A percentile compares a stretch with the other conserved stretches of the same genome.
phyloP scores from a whole-genome alignment of 352 stramenopile genomes.

The Globisporangium splendens region DNA sequence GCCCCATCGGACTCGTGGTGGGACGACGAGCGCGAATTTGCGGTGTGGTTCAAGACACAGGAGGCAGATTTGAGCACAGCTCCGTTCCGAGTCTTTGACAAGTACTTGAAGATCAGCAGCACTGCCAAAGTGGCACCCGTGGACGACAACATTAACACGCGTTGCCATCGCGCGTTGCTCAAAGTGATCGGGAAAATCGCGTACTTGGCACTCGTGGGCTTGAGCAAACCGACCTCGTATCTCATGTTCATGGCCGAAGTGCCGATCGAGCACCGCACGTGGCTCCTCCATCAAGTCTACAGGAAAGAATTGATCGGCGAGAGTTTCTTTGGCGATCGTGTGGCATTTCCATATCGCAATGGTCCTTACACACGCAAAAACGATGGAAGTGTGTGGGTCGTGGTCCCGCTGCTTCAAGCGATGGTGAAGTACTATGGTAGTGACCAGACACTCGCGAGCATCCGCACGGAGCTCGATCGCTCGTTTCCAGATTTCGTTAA shows the following conservation, averaged over 20 bases:
- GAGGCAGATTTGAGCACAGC: slow-evolving; percentile 18
- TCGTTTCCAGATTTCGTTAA: slow-evolving; percentile 30
- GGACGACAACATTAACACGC: slow-evolving; percentile 23
- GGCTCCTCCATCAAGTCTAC: slow-evolving; percentile 28
- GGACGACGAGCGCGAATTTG: slow-evolving; percentile 28
- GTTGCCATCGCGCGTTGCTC: slow-evolving; percentile 42
- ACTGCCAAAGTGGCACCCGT: slow-evolving; percentile 2
- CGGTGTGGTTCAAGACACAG: slow-evolving; percentile 26
- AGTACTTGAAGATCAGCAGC: slow-evolving; percentile 16
- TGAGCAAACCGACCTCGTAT: slow-evolving; percentile 33
- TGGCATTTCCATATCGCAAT: slow-evolving; percentile 32
- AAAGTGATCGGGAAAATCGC: slow-evolving; percentile 38
- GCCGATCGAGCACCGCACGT: slow-evolving; percentile 24
- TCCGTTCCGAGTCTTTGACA: slow-evolving; percentile 28
- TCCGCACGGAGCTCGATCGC: slow-evolving; percentile 25
- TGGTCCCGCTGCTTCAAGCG: slow-evolving; percentile 24
- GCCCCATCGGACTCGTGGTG: slow-evolving; percentile 19
- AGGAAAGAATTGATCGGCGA: slow-evolving; percentile 29
- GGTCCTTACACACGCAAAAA: slow-evolving; percentile 31
- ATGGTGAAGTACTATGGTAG: slow-evolving; percentile 28
- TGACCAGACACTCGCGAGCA: slow-evolving; percentile 11
- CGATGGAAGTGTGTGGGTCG: slow-evolving; percentile 41
- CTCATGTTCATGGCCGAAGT: slow-evolving; percentile 49
- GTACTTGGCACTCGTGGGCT: slow-evolving; percentile 32
- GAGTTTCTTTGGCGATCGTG: slow-evolving; percentile 28